Percentiles rank a stretch among this genome's conserved stretches.
These are phyloP conservation scores for Pterulicium gracile DNA, from an alignment of 1,284 basidiomycete species.

Conservation along the genomic window DNA sequence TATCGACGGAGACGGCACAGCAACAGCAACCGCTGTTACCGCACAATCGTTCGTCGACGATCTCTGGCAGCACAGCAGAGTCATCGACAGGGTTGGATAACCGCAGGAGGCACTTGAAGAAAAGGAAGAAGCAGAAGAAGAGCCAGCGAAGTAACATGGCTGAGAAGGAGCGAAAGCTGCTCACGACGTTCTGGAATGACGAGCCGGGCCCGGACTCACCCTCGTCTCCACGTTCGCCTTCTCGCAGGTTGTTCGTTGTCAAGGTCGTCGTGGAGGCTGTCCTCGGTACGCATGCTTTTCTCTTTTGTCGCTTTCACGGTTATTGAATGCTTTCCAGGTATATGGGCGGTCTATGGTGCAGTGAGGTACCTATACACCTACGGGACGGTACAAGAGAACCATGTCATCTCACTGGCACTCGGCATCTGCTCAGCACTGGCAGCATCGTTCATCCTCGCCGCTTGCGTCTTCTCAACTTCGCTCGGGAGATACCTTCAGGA, in stretches of 20 bases:
- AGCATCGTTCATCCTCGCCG: neutral
- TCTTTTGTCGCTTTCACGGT: neutral
- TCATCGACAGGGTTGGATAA: neutral
- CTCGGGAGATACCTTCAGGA: neutral
- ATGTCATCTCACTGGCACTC: neutral
- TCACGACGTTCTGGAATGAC: neutral
- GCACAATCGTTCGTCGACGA: neutral
- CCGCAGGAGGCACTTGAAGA: neutral
- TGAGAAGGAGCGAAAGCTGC: neutral
- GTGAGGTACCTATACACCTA: neutral
- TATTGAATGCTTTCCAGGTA: neutral
- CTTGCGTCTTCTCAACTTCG: neutral
- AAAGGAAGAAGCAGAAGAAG: neutral
- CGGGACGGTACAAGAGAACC: neutral
- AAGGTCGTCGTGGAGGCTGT: neutral
- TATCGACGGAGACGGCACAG: neutral
- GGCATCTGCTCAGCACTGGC: neutral
- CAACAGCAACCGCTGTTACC: neutral
- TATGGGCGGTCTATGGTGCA: neutral
- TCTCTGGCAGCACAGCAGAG: neutral
- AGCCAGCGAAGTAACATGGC: neutral
- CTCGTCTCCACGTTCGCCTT: neutral
- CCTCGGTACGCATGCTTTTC: neutral
- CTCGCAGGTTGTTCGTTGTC: neutral
- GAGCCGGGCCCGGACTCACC: neutral